phyloP scores from a whole-genome alignment of 306 rosid species.

The Cicer pinnatifidum region DNA sequence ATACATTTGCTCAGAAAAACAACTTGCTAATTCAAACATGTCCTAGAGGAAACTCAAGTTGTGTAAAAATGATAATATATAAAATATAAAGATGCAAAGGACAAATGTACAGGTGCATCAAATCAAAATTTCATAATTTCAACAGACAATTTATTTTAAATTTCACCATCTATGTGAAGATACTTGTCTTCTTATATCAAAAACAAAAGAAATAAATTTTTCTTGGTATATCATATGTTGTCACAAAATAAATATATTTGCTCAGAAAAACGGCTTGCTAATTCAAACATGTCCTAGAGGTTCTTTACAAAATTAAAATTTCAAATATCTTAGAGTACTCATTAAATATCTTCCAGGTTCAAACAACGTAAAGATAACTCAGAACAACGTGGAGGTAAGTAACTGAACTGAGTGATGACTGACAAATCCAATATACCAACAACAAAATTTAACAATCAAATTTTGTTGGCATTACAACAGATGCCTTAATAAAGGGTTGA shows the following conservation, averaged over 20 bases:
- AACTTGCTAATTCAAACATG: constrained; percentile 18
- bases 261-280: constrained; percentile 17
- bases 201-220: background rate
- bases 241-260: background rate
- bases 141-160: background rate
- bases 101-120: background rate
- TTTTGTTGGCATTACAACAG: background rate
- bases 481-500: background rate
- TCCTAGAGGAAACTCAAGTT: background rate
- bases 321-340: background rate
- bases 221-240: background rate
- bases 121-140: background rate
- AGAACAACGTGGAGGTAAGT: background rate
- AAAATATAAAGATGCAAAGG: background rate
- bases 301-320: background rate
- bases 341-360: background rate
- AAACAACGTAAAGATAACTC: background rate
- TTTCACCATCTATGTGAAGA: constrained; percentile 4
- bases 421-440: background rate
- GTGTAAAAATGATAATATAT: background rate
- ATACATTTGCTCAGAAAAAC: constrained; percentile 17
- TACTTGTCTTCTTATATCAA: background rate
- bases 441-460: background rate
- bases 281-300: constrained; percentile 11
- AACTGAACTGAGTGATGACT: background rate